phyloP scores from a whole-genome alignment of 306 rosid genomes.

The Quercus dentata region DNA sequence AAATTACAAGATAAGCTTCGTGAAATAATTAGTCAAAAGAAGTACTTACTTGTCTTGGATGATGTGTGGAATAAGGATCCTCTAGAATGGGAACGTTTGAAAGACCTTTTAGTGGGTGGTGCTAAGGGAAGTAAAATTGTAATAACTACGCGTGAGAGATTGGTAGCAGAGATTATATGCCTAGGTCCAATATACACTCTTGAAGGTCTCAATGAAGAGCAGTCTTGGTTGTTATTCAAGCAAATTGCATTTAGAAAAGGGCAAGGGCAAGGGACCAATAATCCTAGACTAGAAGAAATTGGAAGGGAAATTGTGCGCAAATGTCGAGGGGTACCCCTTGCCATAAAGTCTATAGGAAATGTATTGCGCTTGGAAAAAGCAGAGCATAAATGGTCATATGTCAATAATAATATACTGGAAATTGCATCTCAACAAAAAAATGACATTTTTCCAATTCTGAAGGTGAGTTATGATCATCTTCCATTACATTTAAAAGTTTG shows the following conservation, averaged over 20 bases:
- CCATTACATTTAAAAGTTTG: conserved; percentile 34
- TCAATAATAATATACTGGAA: conserved; percentile 31
- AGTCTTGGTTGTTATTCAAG: conserved; percentile 26
- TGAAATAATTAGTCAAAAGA: conserved; percentile 15
- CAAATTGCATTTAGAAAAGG: conserved; percentile 16
- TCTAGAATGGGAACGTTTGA: conserved; percentile 13
- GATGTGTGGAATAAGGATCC: conserved; percentile 35
- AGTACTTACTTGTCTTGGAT: conserved; percentile 37
- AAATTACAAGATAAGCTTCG: neutral
- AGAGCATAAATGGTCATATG: conserved; percentile 29
- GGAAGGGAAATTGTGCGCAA: conserved; percentile 32
- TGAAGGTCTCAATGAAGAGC: neutral
- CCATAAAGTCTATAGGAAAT: conserved; percentile 31
- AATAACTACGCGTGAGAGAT: no score
- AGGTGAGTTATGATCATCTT: conserved; percentile 26
- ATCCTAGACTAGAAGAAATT: neutral
- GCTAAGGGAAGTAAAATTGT: no score
- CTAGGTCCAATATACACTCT: no score
- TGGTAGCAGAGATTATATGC: no score
- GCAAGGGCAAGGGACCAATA: neutral
- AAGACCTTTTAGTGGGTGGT: conserved; percentile 20
- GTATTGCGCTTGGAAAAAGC: conserved; percentile 21
- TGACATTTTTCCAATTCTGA: conserved; percentile 26
- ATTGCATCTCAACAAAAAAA: conserved; percentile 12
- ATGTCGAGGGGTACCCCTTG: conserved; percentile 19